Evolutionary conservation across 1,139 yeast species (phyloP), one percentile per base, ranked within the genome.

Genomic region (Saccharomycopsis phalli): DNA sequence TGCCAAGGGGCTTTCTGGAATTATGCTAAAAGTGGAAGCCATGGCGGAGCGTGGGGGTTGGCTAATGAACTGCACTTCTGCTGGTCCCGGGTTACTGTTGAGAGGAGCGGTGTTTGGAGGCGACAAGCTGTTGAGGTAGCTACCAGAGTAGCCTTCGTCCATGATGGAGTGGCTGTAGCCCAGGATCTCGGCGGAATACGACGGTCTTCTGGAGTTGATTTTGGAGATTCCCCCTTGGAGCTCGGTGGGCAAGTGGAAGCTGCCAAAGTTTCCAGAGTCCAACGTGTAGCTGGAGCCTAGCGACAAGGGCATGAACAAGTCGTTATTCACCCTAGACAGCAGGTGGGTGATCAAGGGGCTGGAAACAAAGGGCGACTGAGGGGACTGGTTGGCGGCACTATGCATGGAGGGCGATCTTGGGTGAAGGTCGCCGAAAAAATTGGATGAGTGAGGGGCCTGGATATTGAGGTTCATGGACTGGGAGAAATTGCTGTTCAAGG

Each of bases 151-250:
- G 11, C 6, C 4, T 7, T 4, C 4, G 14, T 32, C 25, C 8
- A 19, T 14, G 4, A 10, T 14, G 22, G 10, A 18, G 17, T 6
- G 4, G 16, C 11, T 8, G 26, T 18, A 18, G 17, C 16, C 20
- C 22, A 39, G 29, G 4, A 17, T 23, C 51, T 76, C 83, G 6
- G 82, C 82, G 4, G 81, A 76, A 51, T 72, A 76, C 45, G 76
- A 67, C 25, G 82, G 82, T 55, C 83, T 65, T 56, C 83, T 65
- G 7, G 79, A 70, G 21, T 74, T 70, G 32, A 76, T 75, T 44
- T 66, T 74, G 13, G 76, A 74, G 2, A 76, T 63, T 0, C 83
- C 83, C 26, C 82, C 81, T 56, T 75, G 81, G 34, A 76, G 61
- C 50, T 76, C 82, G 6, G 62, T 47, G 0, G 83, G 82, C 44